Evolutionary conservation across 2,329 filamentous ascomycete genomes (phyloP).

Genomic region (Diaporthe amygdali): DNA sequence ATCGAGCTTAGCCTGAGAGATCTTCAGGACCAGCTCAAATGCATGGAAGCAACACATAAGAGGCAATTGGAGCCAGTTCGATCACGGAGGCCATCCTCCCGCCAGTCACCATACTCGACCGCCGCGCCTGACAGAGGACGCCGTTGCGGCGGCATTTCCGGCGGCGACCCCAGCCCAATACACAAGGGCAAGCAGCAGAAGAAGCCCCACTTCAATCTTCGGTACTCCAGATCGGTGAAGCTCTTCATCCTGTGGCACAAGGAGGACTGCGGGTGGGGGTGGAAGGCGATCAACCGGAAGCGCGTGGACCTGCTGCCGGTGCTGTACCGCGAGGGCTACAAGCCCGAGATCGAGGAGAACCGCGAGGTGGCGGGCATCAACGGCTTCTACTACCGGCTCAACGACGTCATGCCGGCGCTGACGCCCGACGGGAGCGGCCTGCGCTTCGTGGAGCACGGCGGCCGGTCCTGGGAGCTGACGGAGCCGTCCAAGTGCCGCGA

Average conservation of each 20-base stretch:
- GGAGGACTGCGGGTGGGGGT: slow-evolving; percentile 24
- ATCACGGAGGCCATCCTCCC: slow-evolving; percentile 8
- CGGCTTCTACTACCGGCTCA: slow-evolving; percentile 26
- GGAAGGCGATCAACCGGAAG: slow-evolving; percentile 20
- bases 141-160: neutral
- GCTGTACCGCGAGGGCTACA: slow-evolving; percentile 21
- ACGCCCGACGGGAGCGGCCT: slow-evolving; percentile 24
- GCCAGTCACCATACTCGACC: slow-evolving; percentile 2
- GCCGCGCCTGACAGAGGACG: neutral
- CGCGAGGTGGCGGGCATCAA: slow-evolving; percentile 23
- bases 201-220: slow-evolving; percentile 26
- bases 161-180: neutral
- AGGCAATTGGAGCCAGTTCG: neutral
- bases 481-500: slow-evolving; percentile 21
- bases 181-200: neutral
- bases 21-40: neutral
- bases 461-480: slow-evolving; percentile 23
- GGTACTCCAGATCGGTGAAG: slow-evolving; percentile 22
- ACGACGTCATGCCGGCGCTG: slow-evolving; percentile 27
- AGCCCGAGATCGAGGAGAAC: slow-evolving; percentile 24
- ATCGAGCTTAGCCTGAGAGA: neutral
- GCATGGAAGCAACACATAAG: neutral
- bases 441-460: slow-evolving; percentile 18
- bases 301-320: slow-evolving; percentile 22
- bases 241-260: slow-evolving; percentile 26